phyloP scores from a whole-genome alignment of 257 asterid species.

The Ligustrum vulgare region DNA sequence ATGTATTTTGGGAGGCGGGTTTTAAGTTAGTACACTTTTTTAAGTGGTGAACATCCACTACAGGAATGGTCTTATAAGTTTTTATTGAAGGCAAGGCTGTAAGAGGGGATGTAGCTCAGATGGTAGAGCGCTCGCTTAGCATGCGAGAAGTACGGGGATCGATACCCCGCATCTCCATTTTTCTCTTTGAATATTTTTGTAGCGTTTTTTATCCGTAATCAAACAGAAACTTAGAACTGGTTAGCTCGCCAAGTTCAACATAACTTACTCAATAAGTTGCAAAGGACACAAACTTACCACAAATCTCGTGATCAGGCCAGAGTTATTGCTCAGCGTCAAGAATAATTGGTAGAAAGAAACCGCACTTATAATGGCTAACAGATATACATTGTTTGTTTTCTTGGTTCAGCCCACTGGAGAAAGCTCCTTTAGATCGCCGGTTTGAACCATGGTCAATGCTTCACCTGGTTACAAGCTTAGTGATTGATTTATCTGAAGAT shows the following conservation, averaged over 20 bases:
- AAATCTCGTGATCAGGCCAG: constrained; percentile 9
- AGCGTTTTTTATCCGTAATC: no score
- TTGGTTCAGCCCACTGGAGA: constrained; percentile 34
- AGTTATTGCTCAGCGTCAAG: constrained; percentile 30
- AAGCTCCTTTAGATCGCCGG: constrained; percentile 31
- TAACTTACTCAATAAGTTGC: constrained; percentile 18
- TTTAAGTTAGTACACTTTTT: no score
- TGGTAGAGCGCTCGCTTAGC: constrained; percentile 99
- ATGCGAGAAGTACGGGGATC: constrained; percentile 99
- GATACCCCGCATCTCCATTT: constrained; percentile 92
- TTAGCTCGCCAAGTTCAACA: constrained; percentile 25
- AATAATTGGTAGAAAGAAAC: constrained; percentile 33
- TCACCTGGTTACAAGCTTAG: not conserved
- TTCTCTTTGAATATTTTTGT: no score
- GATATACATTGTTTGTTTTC: constrained; percentile 23
- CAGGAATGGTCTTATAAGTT: no score
- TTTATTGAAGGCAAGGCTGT: no score
- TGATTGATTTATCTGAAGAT: constrained; percentile 20
- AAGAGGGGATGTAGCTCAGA: constrained; percentile 93
- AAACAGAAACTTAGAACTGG: no score
- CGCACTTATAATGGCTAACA: constrained; percentile 31
- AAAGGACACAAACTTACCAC: not conserved
- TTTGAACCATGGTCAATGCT: constrained; percentile 30
- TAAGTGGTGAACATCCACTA: no score
- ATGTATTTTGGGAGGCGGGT: no score